phyloP scores from a whole-genome alignment of 2,329 filamentous ascomycete species.

The Zymoseptoria crescenta region DNA sequence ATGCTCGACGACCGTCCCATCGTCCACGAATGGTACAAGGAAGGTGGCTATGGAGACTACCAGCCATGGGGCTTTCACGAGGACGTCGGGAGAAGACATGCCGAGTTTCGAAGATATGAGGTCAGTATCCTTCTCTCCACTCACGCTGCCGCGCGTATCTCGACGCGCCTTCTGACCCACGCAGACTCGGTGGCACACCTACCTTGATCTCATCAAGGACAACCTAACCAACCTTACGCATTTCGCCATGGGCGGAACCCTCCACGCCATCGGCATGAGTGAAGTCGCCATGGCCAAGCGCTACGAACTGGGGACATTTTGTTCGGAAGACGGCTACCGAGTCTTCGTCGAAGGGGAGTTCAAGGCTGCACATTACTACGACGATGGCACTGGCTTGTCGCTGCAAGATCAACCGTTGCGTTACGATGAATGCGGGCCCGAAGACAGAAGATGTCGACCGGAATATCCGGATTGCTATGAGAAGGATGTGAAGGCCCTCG shows the following conservation, averaged over 20 bases:
- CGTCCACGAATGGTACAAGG: not conserved
- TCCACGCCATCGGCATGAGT: no score
- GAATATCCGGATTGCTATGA: slow-evolving; percentile 3
- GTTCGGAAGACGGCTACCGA: not conserved
- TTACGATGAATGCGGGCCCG: not conserved
- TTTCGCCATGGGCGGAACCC: slow-evolving; percentile 7
- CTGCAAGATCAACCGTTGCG: not conserved
- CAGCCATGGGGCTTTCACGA: not conserved
- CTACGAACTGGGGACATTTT: not conserved
- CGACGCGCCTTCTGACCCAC: not conserved
- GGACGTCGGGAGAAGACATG: not conserved
- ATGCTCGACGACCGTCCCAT: slow-evolving; percentile 38
- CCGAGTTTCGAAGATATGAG: not conserved
- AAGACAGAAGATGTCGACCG: not conserved
- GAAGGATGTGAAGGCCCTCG: slow-evolving; percentile 1
- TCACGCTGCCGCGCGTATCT: not conserved
- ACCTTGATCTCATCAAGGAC: slow-evolving; percentile 1
- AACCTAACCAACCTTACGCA: slow-evolving; percentile 2
- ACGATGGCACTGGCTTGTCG: not conserved
- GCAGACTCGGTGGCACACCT: slow-evolving; percentile 8
- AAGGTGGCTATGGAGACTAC: not conserved
- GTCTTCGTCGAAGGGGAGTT: not conserved
- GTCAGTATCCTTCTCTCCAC: not conserved
- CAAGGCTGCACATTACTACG: no score
- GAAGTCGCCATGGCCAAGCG: not conserved